Evolutionary conservation across 164 flowering plant species (phyloP), one percentile per base, ranked within the genome.

Genomic region (Cinnamomum chago): DNA sequence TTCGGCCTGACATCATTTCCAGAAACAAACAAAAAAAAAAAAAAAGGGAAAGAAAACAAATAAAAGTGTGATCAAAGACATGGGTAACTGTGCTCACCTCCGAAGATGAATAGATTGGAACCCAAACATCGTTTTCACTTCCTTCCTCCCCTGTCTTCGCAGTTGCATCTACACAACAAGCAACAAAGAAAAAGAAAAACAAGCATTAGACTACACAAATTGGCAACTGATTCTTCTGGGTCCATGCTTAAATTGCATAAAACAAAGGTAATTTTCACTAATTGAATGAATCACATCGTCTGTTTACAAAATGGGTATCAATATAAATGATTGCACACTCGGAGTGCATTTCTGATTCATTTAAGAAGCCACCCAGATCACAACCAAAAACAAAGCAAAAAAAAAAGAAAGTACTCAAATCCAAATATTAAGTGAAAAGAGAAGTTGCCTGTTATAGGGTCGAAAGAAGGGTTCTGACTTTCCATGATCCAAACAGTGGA

Each of bases 21-120:
- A 30, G 65, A 80, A 76, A 58, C 84, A 86, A 18, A 85, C 83
- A 68, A 77, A 85, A 76, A 81, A 86, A 69, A 81, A 82, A 22
- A 72, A 52, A 24, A 10, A 17, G 18, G 5, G 50, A 28, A 20
- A 51, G 13, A 67, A 22, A 4, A 5, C 47, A 35, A 15, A 18
- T 2, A 17, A 68, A 30, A 35, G n/a, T 50, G 20, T 50, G 28
- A 51, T 27, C 23, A 18, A 67, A 52, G 11, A 67, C n/a, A 24
- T 11, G 17, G 9, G 13, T 65, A 28, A 14, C 17, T n/a, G 5
- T 23, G 23, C 28, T 67, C 33, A 81, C 83, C 81, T 81, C 79
- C 2, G 82, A 40, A 0, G 77, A 75, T 0, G 80, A 76, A 76
- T 70, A 82, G 18, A 82, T 76, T 13, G 84, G 82, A 60, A 82